A percentile compares a stretch with the other conserved stretches of the same genome.
Evolutionary conservation across 192 early-diverging fungal genomes (phyloP).

Genomic region (Podochytrium sp.): DNA sequence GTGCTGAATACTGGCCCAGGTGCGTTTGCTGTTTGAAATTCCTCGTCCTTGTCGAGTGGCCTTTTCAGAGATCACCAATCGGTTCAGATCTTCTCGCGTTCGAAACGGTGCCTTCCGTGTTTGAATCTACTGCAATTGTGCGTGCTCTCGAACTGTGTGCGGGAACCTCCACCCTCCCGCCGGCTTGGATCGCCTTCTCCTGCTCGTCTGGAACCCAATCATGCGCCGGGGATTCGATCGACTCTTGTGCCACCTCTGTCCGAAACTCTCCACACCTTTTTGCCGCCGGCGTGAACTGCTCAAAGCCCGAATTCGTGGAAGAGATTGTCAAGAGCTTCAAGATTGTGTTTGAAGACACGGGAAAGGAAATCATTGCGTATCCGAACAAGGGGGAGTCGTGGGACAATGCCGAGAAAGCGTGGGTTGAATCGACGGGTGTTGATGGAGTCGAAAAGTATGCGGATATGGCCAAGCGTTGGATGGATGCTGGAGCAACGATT

Average conservation of each 20-base stretch:
- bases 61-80: too few species aligned
- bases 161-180: constrained; percentile 26
- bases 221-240: constrained; percentile 54
- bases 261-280: constrained; percentile 38
- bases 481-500: constrained; percentile 21
- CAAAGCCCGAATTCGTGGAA: constrained; percentile 48
- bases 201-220: constrained; percentile 39
- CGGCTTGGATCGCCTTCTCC: constrained; percentile 66
- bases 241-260: constrained; percentile 40
- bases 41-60: neutral
- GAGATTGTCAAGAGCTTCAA: constrained; percentile 6
- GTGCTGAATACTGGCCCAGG: constrained; percentile 9
- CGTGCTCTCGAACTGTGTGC: neutral
- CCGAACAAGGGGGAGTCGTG: constrained; percentile 37
- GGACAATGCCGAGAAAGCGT: constrained; percentile 14
- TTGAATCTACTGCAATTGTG: constrained; percentile 58
- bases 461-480: constrained; percentile 17
- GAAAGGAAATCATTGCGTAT: constrained; percentile 23
- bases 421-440: constrained; percentile 4
- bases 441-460: neutral
- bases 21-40: neutral
- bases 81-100: constrained; percentile 64
- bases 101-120: constrained; percentile 69
- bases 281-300: constrained; percentile 71
- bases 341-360: neutral